Conservation (phyloP, 202 grass and related monocot species). For the Schoenoplectus tabernaemontani region DNA sequence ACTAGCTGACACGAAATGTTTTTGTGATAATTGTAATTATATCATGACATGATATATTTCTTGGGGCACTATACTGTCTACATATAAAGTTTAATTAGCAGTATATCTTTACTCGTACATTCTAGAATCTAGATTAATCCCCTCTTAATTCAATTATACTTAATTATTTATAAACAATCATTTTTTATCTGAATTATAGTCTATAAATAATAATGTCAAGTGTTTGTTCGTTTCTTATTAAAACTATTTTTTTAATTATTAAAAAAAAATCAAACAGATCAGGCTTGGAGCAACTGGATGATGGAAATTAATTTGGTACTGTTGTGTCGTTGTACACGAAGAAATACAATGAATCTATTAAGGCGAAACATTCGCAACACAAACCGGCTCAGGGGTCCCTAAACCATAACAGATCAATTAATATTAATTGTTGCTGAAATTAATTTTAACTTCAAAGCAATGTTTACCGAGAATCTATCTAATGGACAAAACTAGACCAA, state of each 20-base stretch:
- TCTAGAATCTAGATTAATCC: background rate
- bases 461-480: slow-evolving; percentile 8
- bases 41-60: background rate
- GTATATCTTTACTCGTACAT: background rate
- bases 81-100: background rate
- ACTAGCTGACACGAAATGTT: background rate
- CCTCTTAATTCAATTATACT: too few species aligned
- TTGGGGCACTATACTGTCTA: background rate
- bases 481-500: slow-evolving; percentile 15
- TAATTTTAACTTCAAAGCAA: slow-evolving; percentile 22
- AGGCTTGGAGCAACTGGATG: background rate
- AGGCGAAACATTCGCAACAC: background rate
- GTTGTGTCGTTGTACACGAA: too few species aligned
- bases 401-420: background rate
- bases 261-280: too few species aligned
- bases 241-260: too few species aligned
- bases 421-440: background rate
- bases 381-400: background rate
- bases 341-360: too few species aligned
- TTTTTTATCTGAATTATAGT: too few species aligned
- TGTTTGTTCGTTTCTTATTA: background rate
- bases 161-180: too few species aligned
- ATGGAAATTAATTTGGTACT: too few species aligned
- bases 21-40: background rate
- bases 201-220: background rate